Conservation (phyloP, 1,284 basidiomycete species). For the Cystobasidium pallidum region DNA sequence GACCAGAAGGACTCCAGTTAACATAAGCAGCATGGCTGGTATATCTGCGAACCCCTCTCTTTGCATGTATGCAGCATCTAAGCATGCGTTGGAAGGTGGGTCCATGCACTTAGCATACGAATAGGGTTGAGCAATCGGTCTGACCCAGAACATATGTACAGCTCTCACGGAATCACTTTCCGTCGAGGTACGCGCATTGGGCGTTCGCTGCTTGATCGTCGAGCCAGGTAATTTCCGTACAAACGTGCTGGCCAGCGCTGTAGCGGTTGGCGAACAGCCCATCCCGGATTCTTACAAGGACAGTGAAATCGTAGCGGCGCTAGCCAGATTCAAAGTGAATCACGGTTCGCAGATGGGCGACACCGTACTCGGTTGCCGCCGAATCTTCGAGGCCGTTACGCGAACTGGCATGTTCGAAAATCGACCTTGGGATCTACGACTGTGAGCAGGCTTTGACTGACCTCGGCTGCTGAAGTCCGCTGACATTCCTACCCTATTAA, state of each 20-base stretch:
- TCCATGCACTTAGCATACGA: neutral
- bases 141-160: neutral
- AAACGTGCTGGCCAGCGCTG: conserved; percentile 23
- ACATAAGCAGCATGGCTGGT: conserved; percentile 33
- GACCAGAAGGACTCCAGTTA: neutral
- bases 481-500: neutral
- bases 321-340: conserved; percentile 15
- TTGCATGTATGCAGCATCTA: conserved; percentile 29
- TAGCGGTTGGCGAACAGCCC: neutral
- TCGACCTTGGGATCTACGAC: conserved; percentile 7
- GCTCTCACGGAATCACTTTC: conserved; percentile 19
- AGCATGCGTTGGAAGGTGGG: conserved; percentile 28
- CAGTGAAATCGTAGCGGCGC: neutral
- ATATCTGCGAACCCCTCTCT: conserved; percentile 10
- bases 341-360: conserved; percentile 23
- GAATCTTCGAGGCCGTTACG: conserved; percentile 30
- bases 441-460: neutral
- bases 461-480: neutral
- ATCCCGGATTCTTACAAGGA: conserved; percentile 14
- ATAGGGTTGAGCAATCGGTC: neutral
- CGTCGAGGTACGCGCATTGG: conserved; percentile 3
- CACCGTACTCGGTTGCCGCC: conserved; percentile 9
- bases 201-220: conserved; percentile 13
- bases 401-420: conserved; percentile 16
- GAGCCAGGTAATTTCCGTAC: conserved; percentile 34